Percentiles rank a stretch among this genome's conserved stretches.
phyloP scores from a whole-genome alignment of 345 rosid genomes.

The Eucalyptus rudis region DNA sequence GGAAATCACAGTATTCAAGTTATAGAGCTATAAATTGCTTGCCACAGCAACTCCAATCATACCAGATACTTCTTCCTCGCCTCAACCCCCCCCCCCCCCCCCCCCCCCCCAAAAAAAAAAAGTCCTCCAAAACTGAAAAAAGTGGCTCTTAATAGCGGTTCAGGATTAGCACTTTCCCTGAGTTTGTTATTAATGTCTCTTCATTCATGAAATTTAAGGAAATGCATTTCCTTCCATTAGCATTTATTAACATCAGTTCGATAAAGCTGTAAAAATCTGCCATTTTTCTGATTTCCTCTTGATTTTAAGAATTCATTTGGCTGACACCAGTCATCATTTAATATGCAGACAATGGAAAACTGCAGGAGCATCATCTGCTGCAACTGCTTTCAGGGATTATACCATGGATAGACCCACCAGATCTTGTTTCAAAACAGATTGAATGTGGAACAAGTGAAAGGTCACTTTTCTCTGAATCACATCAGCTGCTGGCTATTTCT shows the following conservation, averaged over 20 bases:
- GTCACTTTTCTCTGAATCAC: slow-evolving; percentile 17
- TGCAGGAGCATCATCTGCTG: slow-evolving; percentile 73
- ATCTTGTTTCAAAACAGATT: slow-evolving; percentile 61
- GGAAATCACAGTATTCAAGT: neutral
- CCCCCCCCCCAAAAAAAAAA: too few relatives aligned
- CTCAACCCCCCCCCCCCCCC: too few relatives aligned
- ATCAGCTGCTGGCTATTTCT: neutral
- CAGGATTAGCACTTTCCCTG: neutral
- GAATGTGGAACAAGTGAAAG: slow-evolving; percentile 89
- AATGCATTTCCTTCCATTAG: neutral
- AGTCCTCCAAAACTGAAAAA: neutral
- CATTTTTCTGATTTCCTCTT: neutral
- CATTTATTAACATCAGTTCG: neutral
- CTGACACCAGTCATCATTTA: slow-evolving; percentile 9
- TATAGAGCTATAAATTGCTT: neutral
- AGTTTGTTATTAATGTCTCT: neutral
- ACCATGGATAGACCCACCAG: slow-evolving; percentile 90
- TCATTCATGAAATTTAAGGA: neutral
- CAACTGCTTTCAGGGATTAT: slow-evolving; percentile 78
- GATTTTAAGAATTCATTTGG: neutral
- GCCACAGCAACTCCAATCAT: neutral
- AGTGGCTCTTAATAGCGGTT: neutral
- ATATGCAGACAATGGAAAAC: slow-evolving; percentile 43
- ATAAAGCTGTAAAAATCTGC: neutral
- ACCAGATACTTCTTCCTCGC: neutral